Evolutionary conservation across 73 alveolate genomes (phyloP).

Genomic region (Stentor coeruleus): DNA sequence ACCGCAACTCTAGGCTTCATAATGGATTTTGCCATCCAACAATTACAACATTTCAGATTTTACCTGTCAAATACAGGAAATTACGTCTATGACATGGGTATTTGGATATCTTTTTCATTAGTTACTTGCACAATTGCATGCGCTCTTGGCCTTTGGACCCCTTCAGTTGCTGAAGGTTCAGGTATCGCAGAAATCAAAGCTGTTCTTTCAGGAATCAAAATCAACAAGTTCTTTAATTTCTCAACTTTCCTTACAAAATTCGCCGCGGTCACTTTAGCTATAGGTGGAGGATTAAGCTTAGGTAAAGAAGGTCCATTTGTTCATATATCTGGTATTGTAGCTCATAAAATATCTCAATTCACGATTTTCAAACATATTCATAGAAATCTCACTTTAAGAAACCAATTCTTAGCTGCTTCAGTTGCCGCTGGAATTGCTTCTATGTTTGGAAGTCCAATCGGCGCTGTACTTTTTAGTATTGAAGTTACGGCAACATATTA

Average conservation of each 20-base stretch:
- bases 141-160: conserved; percentile 66
- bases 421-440: conserved; percentile 83
- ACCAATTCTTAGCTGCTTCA: conserved; percentile 60
- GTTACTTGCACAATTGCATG: conserved; percentile 63
- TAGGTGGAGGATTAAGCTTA: conserved; percentile 81
- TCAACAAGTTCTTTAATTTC: conserved; percentile 65
- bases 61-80: not conserved
- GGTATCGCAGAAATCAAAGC: conserved; percentile 95
- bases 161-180: conserved; percentile 90
- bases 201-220: conserved; percentile 79
- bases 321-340: conserved; percentile 75
- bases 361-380: conserved; percentile 7
- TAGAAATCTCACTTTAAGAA: conserved; percentile 33
- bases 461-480: conserved; percentile 71
- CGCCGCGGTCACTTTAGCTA: conserved; percentile 66
- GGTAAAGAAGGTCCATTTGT: conserved; percentile 95
- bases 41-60: not conserved
- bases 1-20: not conserved
- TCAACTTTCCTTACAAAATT: conserved; percentile 75
- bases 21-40: not conserved
- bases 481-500: conserved; percentile 80
- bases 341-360: conserved; percentile 51
- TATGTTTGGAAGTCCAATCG: conserved; percentile 77
- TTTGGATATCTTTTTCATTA: conserved; percentile 59
- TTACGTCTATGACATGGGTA: conserved; percentile 14